Conservation (phyloP, 805 yeast species). For the Metschnikowia lochheadii region DNA sequence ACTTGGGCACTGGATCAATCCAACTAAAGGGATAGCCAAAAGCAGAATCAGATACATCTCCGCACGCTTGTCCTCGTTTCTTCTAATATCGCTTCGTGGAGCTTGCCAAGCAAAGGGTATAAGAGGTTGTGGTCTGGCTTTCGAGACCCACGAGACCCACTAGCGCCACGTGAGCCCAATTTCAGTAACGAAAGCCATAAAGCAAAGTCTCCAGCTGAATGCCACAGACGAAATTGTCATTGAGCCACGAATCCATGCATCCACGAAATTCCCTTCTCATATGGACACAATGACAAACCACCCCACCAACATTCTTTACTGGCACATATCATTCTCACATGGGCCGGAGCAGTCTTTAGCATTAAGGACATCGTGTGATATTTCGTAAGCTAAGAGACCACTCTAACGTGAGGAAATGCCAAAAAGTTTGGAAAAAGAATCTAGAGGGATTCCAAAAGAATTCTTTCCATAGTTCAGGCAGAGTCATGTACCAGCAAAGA, state of each 20-base stretch:
- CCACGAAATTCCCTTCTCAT: background rate
- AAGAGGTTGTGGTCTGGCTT: conserved; percentile 15
- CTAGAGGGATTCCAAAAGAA: no score
- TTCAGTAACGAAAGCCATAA: conserved; percentile 16
- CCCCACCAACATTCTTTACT: background rate
- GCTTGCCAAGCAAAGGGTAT: conserved; percentile 6
- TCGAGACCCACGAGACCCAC: conserved; percentile 15
- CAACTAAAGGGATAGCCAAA: conserved; percentile 14
- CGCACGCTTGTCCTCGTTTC: background rate
- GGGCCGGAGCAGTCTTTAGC: conserved; percentile 11
- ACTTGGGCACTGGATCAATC: conserved; percentile 15
- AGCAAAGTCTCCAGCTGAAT: conserved; percentile 9
- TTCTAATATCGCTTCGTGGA: conserved; percentile 6
- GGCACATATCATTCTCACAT: conserved; percentile 6
- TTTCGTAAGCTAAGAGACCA: background rate
- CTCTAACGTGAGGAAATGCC: conserved; percentile 1
- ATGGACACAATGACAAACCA: conserved; percentile 1
- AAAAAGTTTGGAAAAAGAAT: no score
- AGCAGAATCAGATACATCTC: background rate
- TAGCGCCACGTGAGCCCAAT: conserved; percentile 6
- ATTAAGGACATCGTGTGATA: background rate
- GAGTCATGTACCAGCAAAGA: background rate
- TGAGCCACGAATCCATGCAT: background rate
- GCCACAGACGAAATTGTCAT: background rate
- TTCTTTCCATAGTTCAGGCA: background rate